Conservation (phyloP, 2,329 filamentous ascomycete species). For the Cercospora zeina region DNA sequence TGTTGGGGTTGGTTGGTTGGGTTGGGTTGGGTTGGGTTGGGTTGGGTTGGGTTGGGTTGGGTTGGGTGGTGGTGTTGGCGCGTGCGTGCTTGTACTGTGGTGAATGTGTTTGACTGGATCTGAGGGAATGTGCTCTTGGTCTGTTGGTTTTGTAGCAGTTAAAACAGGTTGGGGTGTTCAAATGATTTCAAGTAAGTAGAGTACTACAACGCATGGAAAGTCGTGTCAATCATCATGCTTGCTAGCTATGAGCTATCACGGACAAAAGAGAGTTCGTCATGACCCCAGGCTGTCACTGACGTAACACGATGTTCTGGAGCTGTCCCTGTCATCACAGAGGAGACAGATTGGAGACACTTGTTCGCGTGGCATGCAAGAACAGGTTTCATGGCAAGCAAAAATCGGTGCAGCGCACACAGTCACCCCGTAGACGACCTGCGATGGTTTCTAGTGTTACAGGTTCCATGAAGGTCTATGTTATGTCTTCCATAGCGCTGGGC, state of each 20-base stretch:
- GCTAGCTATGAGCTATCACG: not conserved
- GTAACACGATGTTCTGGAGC: constrained; percentile 7
- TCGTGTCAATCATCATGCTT: not conserved
- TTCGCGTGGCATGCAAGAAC: not conserved
- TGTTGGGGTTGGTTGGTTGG: not conserved
- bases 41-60: not conserved
- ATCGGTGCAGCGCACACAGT: too few relatives aligned
- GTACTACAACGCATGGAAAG: not conserved
- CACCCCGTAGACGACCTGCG: too few relatives aligned
- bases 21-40: not conserved
- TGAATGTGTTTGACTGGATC: not conserved
- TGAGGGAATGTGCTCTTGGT: not conserved
- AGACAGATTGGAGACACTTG: not conserved
- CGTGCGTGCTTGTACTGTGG: not conserved
- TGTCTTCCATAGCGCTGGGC: not conserved
- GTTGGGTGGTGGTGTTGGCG: not conserved
- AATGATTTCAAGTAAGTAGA: not conserved
- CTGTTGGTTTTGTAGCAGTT: not conserved
- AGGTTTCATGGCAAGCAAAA: not conserved
- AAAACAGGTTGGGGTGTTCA: not conserved
- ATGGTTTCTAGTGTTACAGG: too few relatives aligned
- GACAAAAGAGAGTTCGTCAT: constrained; percentile 16
- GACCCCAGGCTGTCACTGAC: constrained; percentile 10
- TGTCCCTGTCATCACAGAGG: not conserved
- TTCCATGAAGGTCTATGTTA: too few relatives aligned